phyloP scores from a whole-genome alignment of 2,329 filamentous ascomycete genomes.

The Aschersonia sp. region DNA sequence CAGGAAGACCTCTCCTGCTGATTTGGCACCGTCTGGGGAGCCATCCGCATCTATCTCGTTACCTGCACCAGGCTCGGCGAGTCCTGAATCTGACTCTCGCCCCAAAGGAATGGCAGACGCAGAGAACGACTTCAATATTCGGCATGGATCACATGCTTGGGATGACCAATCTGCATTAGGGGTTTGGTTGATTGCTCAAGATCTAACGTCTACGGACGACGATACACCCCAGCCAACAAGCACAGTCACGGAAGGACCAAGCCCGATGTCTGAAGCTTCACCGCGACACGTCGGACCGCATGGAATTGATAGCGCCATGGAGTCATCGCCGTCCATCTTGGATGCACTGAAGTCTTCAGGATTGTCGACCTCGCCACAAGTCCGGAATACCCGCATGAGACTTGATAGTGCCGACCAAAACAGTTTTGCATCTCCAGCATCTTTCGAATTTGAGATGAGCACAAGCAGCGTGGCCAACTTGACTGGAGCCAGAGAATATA shows the following conservation, averaged over 20 bases:
- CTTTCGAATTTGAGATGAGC: not conserved
- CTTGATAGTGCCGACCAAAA: not conserved
- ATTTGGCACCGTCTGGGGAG: not conserved
- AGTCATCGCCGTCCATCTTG: conserved; percentile 2
- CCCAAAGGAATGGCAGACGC: conserved; percentile 6
- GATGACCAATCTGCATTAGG: conserved; percentile 20
- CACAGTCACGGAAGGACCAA: not conserved
- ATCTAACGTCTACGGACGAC: conserved; percentile 13
- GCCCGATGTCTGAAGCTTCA: not conserved
- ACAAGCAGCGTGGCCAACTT: not conserved
- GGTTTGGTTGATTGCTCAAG: conserved; percentile 22
- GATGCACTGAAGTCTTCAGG: not conserved
- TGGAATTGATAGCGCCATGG: conserved; percentile 6
- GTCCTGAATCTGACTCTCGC: conserved; percentile 3
- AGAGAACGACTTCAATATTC: conserved; percentile 14
- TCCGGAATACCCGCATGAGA: not conserved
- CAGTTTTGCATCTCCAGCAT: not conserved
- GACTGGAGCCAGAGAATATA: conserved; percentile 7
- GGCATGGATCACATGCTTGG: conserved; percentile 13
- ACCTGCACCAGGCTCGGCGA: conserved; percentile 1
- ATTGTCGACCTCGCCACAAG: not conserved
- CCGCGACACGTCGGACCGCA: not conserved
- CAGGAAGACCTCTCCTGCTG: not conserved
- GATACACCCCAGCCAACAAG: conserved; percentile 8
- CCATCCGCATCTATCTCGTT: not conserved